Evolutionary conservation across 1,284 basidiomycete genomes (phyloP), one percentile per base, ranked within the genome.

Genomic region (Cutaneotrichosporon sp.): DNA sequence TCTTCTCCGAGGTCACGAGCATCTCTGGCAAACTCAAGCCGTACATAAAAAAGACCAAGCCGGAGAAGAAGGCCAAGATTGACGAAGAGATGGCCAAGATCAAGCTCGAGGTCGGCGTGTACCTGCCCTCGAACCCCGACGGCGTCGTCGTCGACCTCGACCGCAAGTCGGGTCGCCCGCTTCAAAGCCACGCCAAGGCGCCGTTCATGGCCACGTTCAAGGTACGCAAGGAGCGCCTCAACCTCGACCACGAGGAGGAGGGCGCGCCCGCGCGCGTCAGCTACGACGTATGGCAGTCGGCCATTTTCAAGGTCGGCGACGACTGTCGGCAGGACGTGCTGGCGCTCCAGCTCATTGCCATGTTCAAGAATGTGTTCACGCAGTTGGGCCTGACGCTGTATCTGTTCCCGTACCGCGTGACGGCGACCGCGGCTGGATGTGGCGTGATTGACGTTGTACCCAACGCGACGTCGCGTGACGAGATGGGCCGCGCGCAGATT

Each of bases 141-240:
- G 94, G 96, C 44, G 82, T 86, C 34, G 92, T 99, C 8, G 83
- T 98, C 21, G 96, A 97, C 69, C 86, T 99, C 56, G 94, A 98
- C 75, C 90, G 96, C 69, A 90, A 89, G 68, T 96, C 92, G 12
- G 96, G 96, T 1, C 81, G 96, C 21, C 96, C 96, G 2, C 77
- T 99, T 35, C 96, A 99, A 75, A 91, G 87, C 69, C 96, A 98
- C 66, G 96, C 96, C 8, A 99, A 99, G 90, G 93, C 96, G 4
- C 96, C 96, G 0, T 99, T 98, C 78, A 98, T 99, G 96, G 96
- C 96, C 0, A 97, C 96, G 0, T 99, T 99, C 81, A 96, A 94
- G 79, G 96, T 99, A 18, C 83, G 87, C 58, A 93, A 91, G 73
- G 84, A 89, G 61, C 38, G 40, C 10, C n/a, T 49, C 8, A 49